Percentiles rank a stretch among this genome's conserved stretches.
phyloP scores from a whole-genome alignment of 768 basidiomycete genomes.

The Mycena epipterygia region DNA sequence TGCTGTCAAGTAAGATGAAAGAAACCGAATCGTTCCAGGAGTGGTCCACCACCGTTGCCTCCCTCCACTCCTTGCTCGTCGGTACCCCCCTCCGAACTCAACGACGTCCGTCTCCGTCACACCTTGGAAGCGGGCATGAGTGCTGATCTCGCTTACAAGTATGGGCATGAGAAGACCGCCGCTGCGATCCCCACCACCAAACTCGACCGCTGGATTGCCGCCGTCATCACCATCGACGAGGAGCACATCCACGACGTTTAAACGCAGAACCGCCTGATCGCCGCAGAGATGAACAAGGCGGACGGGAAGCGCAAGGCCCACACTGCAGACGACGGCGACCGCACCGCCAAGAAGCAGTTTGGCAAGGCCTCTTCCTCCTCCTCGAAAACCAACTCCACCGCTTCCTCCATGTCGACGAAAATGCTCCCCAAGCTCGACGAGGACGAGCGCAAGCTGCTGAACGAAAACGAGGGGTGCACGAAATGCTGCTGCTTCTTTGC shows the following conservation, averaged over 20 bases:
- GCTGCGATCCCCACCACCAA: not conserved
- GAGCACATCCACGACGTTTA: not conserved
- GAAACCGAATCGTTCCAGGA: not conserved
- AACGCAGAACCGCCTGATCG: not conserved
- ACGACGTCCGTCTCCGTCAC: not conserved
- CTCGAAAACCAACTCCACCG: not conserved
- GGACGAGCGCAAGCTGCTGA: not conserved
- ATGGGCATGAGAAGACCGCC: not conserved
- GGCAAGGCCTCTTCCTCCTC: not conserved
- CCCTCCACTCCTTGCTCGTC: not conserved
- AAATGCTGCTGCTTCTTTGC: not conserved
- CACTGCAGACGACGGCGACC: not conserved
- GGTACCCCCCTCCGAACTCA: not conserved
- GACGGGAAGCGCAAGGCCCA: not conserved
- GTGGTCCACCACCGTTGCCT: not conserved
- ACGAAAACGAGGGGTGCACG: not conserved
- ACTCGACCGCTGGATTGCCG: not conserved
- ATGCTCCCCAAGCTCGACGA: not conserved
- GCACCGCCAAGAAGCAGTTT: not conserved
- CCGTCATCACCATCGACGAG: not conserved
- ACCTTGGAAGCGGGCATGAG: conserved; percentile 1
- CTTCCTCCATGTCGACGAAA: not conserved
- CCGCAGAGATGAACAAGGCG: not conserved
- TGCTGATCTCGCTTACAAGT: not conserved
- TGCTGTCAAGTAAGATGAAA: not conserved